Percentiles rank a stretch among this genome's conserved stretches.
Conservation (phyloP, 2,329 filamentous ascomycete species). For the Teratosphaeriaceae sp. region DNA sequence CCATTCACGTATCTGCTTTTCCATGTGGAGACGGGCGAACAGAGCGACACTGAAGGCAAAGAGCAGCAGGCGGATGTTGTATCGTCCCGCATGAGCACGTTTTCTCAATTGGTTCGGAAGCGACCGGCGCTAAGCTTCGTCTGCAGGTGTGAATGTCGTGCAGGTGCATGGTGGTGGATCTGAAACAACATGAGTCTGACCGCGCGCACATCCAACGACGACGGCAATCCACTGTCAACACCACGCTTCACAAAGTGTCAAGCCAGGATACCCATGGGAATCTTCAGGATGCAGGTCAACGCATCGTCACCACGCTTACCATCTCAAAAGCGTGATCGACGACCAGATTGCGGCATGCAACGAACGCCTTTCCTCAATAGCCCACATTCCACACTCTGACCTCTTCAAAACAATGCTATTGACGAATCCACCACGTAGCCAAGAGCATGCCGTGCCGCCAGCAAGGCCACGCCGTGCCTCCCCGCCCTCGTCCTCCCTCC, state of each 20-base stretch:
- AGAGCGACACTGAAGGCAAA: background rate
- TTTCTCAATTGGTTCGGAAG: constrained; percentile 1
- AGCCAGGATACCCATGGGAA: too few species aligned
- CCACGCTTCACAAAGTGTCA: too few species aligned
- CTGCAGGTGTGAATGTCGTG: background rate
- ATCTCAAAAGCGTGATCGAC: too few species aligned
- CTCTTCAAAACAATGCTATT: background rate
- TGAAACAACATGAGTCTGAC: too few species aligned
- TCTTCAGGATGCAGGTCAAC: too few species aligned
- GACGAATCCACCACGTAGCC: background rate
- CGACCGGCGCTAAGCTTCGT: background rate
- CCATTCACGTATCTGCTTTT: too few species aligned
- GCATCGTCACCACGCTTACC: too few species aligned
- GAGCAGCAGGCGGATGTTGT: background rate
- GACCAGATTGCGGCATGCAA: constrained; percentile 1
- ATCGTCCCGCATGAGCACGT: background rate
- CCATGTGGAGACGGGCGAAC: background rate
- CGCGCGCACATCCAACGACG: too few species aligned
- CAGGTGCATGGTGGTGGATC: too few species aligned
- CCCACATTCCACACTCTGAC: background rate
- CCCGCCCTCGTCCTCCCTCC: background rate
- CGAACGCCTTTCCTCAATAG: too few species aligned
- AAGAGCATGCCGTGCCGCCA: background rate
- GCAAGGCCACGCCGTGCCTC: background rate
- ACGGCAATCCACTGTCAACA: too few species aligned